These are phyloP conservation scores for Athelia psychrophila DNA, from an alignment of 1,284 basidiomycete species.

Conservation along the genomic window DNA sequence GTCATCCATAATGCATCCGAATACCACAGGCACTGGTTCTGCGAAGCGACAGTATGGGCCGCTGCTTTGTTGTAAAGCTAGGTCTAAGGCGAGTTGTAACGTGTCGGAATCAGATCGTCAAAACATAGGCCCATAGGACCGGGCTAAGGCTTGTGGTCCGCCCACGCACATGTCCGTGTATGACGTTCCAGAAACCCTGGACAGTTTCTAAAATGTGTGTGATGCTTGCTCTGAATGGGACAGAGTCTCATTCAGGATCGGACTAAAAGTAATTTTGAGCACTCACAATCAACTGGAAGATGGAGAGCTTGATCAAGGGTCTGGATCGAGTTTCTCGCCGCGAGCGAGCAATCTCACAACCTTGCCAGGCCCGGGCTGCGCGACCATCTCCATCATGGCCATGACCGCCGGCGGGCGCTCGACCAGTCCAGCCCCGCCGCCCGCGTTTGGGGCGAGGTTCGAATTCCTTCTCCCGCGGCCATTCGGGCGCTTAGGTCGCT, in stretches of 20 bases:
- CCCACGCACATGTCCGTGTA: background rate
- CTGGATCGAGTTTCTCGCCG: constrained; percentile 71
- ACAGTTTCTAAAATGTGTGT: background rate
- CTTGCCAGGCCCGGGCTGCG: constrained; percentile 53
- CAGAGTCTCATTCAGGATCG: background rate
- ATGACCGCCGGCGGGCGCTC: constrained; percentile 69
- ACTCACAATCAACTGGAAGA: background rate
- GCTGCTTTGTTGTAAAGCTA: no score
- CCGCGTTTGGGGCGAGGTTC: background rate
- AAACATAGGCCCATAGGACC: no score
- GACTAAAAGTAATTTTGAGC: background rate
- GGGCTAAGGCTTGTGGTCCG: no score
- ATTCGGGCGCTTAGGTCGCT: constrained; percentile 24
- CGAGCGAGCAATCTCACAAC: constrained; percentile 74
- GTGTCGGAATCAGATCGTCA: no score
- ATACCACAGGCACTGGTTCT: no score
- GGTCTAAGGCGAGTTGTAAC: no score
- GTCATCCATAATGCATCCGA: no score
- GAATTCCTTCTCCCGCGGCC: constrained; percentile 11
- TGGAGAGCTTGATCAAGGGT: constrained; percentile 16
- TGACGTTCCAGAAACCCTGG: background rate
- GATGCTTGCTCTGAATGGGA: background rate
- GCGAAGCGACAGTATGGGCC: no score
- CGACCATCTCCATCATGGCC: constrained; percentile 72
- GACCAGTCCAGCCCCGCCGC: constrained; percentile 40